Evolutionary conservation across 2,329 filamentous ascomycete species (phyloP).

Genomic region (Curvularia sp.): DNA sequence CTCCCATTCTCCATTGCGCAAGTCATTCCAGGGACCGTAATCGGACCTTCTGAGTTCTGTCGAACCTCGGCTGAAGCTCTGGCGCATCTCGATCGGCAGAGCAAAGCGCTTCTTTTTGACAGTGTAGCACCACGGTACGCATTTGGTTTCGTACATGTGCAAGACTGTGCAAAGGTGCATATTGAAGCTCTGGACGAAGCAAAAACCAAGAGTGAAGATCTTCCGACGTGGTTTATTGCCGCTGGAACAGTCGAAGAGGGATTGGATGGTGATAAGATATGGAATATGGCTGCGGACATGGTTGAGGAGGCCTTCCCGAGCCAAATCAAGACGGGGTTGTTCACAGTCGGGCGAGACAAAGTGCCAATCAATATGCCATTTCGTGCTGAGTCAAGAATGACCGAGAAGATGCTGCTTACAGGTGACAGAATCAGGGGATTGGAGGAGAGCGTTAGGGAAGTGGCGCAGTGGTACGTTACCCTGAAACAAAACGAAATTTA

Average conservation of each 20-base stretch:
- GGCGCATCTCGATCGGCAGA: conserved; percentile 43
- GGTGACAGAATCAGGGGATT: conserved; percentile 30
- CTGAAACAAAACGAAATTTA: conserved; percentile 13
- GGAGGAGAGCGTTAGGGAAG: conserved; percentile 36
- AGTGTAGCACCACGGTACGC: conserved; percentile 40
- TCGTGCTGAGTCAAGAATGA: conserved; percentile 38
- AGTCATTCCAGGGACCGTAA: conserved; percentile 46
- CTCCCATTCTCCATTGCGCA: conserved; percentile 42
- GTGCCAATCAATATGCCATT: conserved; percentile 44
- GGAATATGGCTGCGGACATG: conserved; percentile 33
- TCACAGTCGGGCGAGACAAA: conserved; percentile 36
- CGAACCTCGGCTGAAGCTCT: conserved; percentile 26
- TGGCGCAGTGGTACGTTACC: conserved; percentile 40
- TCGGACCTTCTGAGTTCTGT: conserved; percentile 43
- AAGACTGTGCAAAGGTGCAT: conserved; percentile 44
- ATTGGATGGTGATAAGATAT: conserved; percentile 27
- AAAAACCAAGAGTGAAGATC: conserved; percentile 21
- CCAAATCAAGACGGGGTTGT: conserved; percentile 27
- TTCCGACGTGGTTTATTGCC: conserved; percentile 43
- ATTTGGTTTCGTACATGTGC: conserved; percentile 47
- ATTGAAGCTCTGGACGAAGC: conserved; percentile 38
- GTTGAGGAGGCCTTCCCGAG: conserved; percentile 29
- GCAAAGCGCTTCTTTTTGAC: conserved; percentile 42
- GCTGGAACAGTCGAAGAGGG: conserved; percentile 34
- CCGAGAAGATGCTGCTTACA: conserved; percentile 34